Base-by-base conservation (phyloP, 805 yeast genomes). In the Hanseniaspora guilliermondii region DNA sequence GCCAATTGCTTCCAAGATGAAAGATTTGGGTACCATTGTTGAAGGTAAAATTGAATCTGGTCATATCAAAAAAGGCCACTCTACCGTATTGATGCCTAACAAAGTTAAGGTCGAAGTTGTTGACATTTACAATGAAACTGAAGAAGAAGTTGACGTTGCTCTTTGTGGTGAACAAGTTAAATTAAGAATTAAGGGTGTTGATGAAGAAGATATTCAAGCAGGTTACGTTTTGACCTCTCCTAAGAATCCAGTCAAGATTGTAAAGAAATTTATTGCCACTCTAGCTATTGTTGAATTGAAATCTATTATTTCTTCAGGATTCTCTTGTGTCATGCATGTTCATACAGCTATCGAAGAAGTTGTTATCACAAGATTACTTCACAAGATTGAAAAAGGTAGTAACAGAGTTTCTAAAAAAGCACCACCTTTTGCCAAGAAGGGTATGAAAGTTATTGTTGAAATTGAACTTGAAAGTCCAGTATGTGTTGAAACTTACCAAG, bases 31-130 rank as follows among this genome's bases (percentile, higher is more conserved):
- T 70, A 88, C 97, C 50, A 81, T 93, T 60, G 93, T 93, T 53
- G 99, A 93, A 73, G 99, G 99, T 71, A 93, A 93, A 76, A 85
- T 93, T 66, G 99, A 89, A 75, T 82, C 94, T 56, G 99, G 99
- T 49, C 88, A 85, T 64, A 76, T 91, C 60, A 86, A 82, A 73
- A 89, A 86, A 73, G 85, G 85, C 60, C 76, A 77, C 53, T 74
- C 72, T 54, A 76, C 94, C 59, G 67, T 91, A 60, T 72, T 93
- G 69, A 93, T 93, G 99, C 99, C 99, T 58, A 88, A 87, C 75
- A 85, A 80, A 67, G 73, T 78, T 46, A 67, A 78, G 24, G 86
- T 93, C 58, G 98, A 93, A 72, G 89, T 93, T 32, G 71, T 85
- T 58, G 78, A 89, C 50, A 85, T 93, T 62, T 93, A 78, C 73